A percentile compares a stretch with the other conserved stretches of the same genome.
These are phyloP conservation scores for Daldinia caldariorum DNA, from an alignment of 495 filamentous ascomycete species.

Conservation along the genomic window DNA sequence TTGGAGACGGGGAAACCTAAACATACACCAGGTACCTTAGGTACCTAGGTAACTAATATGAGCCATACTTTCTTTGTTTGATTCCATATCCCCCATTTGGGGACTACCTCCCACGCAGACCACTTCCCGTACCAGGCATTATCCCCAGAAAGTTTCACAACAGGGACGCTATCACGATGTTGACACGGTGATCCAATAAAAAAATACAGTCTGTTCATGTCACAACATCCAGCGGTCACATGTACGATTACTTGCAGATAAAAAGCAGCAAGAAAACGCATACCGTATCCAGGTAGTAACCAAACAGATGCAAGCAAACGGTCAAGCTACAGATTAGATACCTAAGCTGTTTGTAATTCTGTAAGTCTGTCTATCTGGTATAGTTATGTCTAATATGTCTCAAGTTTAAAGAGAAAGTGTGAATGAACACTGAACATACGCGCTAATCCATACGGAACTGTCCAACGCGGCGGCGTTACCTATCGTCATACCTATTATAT, in stretches of 20 bases:
- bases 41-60: too few species aligned
- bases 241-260: too few species aligned
- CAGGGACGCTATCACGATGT: neutral
- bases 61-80: too few species aligned
- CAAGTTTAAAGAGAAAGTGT: too few species aligned
- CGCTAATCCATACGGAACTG: conserved; percentile 19
- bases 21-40: too few species aligned
- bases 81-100: too few species aligned
- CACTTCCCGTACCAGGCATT: too few species aligned
- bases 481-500: neutral
- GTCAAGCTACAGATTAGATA: conserved; percentile 2
- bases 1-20: too few species aligned
- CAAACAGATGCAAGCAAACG: neutral
- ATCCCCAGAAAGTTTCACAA: neutral
- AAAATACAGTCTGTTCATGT: too few species aligned
- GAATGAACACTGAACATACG: conserved; percentile 2
- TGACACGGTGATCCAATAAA: neutral
- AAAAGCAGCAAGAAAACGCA: too few species aligned
- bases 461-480: neutral
- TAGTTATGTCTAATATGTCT: conserved; percentile 31
- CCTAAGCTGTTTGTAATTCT: conserved; percentile 19
- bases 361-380: conserved; percentile 35
- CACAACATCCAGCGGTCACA: too few species aligned
- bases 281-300: neutral
- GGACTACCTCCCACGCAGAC: too few species aligned